phyloP scores from a whole-genome alignment of 106 monocot species.

The Dendrobium chrysotoxum region DNA sequence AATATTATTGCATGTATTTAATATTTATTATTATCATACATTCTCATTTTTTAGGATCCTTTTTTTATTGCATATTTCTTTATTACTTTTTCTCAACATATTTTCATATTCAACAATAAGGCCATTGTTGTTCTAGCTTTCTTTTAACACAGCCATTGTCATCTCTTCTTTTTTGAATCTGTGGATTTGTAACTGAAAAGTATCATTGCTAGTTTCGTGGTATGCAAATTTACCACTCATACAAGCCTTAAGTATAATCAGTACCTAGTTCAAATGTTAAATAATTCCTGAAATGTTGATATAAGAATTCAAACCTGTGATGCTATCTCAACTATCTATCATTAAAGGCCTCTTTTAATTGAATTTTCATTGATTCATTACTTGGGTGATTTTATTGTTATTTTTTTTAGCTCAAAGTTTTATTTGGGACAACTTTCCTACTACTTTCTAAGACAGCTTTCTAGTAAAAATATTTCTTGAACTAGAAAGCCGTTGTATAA shows the following conservation, averaged over 20 bases:
- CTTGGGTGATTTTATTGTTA: not conserved
- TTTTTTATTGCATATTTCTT: too few species aligned
- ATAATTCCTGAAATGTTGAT: not conserved
- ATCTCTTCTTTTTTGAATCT: not conserved
- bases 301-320: not conserved
- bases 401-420: too few species aligned
- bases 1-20: too few species aligned
- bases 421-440: too few species aligned
- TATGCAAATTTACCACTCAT: not conserved
- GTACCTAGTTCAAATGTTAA: not conserved
- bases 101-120: too few species aligned
- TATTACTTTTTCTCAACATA: too few species aligned
- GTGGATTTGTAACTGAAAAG: not conserved
- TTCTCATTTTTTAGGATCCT: too few species aligned
- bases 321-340: not conserved
- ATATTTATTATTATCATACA: too few species aligned
- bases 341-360: not conserved
- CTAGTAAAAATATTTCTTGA: too few species aligned
- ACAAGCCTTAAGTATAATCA: not conserved
- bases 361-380: not conserved
- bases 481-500: too few species aligned
- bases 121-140: too few species aligned
- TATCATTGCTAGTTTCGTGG: not conserved
- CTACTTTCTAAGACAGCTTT: too few species aligned
- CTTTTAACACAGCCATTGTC: not conserved